phyloP scores from a whole-genome alignment of 2,329 filamentous ascomycete species.

The Fusarium buharicum region DNA sequence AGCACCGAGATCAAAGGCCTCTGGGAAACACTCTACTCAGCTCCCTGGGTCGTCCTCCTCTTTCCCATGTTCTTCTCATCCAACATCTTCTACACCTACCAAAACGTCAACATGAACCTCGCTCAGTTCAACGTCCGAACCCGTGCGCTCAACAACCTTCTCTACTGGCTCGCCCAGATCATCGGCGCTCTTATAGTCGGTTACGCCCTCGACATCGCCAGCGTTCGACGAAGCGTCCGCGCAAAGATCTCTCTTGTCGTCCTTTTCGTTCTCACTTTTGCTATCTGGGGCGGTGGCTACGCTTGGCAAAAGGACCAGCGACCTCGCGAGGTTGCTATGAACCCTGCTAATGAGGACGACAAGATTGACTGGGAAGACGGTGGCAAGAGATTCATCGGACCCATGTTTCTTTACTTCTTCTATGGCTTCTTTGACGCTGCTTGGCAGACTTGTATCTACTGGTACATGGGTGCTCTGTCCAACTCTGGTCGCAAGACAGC shows the following conservation, averaged over 20 bases:
- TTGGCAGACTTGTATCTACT: slow-evolving; percentile 63
- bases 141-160: slow-evolving; percentile 63
- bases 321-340: slow-evolving; percentile 54
- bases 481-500: slow-evolving; percentile 91
- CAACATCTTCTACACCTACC: slow-evolving; percentile 67
- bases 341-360: slow-evolving; percentile 47
- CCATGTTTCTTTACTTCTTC: slow-evolving; percentile 76
- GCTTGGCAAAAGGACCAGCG: slow-evolving; percentile 69
- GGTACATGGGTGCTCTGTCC: slow-evolving; percentile 87
- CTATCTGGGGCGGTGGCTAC: slow-evolving; percentile 70
- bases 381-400: slow-evolving; percentile 64
- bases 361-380: slow-evolving; percentile 58
- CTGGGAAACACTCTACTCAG: slow-evolving; percentile 56
- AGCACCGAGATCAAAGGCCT: slow-evolving; percentile 51
- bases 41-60: slow-evolving; percentile 50
- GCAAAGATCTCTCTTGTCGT: slow-evolving; percentile 59
- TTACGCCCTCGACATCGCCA: slow-evolving; percentile 56
- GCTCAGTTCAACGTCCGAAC: slow-evolving; percentile 65
- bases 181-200: slow-evolving; percentile 62
- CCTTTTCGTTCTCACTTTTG: slow-evolving; percentile 61
- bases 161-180: slow-evolving; percentile 69
- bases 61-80: slow-evolving; percentile 66
- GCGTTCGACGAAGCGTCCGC: slow-evolving; percentile 56
- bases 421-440: slow-evolving; percentile 75
- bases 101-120: slow-evolving; percentile 66